Conservation (phyloP, 768 basidiomycete species). For the Tulasnella sp. region DNA sequence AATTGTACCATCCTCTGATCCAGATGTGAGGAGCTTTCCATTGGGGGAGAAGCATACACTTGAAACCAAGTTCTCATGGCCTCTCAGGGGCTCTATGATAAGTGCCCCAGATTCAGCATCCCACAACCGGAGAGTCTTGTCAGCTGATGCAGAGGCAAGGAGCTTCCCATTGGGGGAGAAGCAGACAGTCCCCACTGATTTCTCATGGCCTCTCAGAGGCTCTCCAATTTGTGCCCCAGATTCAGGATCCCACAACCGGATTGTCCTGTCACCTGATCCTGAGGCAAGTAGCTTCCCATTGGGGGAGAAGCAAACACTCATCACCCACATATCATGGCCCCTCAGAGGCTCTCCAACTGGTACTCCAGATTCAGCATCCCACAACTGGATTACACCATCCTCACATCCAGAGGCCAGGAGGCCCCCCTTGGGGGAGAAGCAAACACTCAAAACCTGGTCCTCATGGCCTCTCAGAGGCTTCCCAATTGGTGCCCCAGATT, state of each 20-base stretch:
- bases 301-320: not conserved
- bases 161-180: not conserved
- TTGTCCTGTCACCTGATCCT: not conserved
- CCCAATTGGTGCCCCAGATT: not conserved
- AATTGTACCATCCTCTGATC: slow-evolving; percentile 36
- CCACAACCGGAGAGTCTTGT: not conserved
- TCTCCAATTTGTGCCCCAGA: not conserved
- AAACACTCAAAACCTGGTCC: not conserved
- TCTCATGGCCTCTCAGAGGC: not conserved
- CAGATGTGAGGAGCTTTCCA: not conserved
- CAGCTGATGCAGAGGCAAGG: not conserved
- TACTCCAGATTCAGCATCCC: slow-evolving; percentile 24
- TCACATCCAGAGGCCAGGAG: slow-evolving; percentile 6
- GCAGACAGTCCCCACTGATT: not conserved
- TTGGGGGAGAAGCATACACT: not conserved
- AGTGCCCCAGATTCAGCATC: not conserved
- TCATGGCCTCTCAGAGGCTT: too few relatives aligned
- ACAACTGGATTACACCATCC: slow-evolving; percentile 13
- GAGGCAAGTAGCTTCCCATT: not conserved
- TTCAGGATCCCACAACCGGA: not conserved
- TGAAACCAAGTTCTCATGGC: not conserved
- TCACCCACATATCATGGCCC: not conserved
- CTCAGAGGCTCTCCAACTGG: not conserved
- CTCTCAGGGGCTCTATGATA: not conserved
- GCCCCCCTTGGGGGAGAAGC: not conserved